Evolutionary conservation across 495 filamentous ascomycete species (phyloP).

Genomic region (Penicillium coffeae): DNA sequence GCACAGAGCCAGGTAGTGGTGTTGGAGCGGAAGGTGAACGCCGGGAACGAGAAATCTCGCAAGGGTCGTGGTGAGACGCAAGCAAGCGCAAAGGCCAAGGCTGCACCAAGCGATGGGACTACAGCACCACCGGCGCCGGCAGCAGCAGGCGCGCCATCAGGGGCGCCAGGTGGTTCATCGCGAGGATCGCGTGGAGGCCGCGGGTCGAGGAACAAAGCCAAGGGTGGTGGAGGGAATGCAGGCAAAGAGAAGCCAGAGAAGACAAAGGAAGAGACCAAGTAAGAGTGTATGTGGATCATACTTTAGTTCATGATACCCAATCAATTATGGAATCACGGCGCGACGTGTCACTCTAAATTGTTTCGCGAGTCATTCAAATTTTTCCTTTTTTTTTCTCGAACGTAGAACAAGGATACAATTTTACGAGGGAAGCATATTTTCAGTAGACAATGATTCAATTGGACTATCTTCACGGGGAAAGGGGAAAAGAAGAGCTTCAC

Average conservation of each 20-base stretch:
- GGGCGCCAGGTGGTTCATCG: constrained; percentile 28
- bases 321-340: too few relatives aligned
- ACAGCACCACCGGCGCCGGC: constrained; percentile 3
- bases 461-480: background rate
- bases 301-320: background rate
- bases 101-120: background rate
- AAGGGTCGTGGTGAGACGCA: constrained; percentile 38
- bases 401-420: too few relatives aligned
- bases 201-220: constrained; percentile 28
- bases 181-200: constrained; percentile 37
- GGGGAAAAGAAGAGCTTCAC: background rate
- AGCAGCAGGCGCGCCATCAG: too few relatives aligned
- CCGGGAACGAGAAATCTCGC: constrained; percentile 36
- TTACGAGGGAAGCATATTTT: too few relatives aligned
- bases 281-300: background rate
- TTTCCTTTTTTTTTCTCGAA: too few relatives aligned
- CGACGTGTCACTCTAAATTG: too few relatives aligned
- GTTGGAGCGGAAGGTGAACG: constrained; percentile 66
- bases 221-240: constrained; percentile 12
- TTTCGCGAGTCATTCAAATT: too few relatives aligned
- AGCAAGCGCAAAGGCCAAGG: background rate
- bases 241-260: constrained; percentile 14
- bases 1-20: constrained; percentile 84
- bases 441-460: too few relatives aligned
- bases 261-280: constrained; percentile 6